Percentiles rank a stretch among this genome's conserved stretches.
phyloP scores from a whole-genome alignment of 345 rosid genomes.

The Diplotaxis tenuifolia region DNA sequence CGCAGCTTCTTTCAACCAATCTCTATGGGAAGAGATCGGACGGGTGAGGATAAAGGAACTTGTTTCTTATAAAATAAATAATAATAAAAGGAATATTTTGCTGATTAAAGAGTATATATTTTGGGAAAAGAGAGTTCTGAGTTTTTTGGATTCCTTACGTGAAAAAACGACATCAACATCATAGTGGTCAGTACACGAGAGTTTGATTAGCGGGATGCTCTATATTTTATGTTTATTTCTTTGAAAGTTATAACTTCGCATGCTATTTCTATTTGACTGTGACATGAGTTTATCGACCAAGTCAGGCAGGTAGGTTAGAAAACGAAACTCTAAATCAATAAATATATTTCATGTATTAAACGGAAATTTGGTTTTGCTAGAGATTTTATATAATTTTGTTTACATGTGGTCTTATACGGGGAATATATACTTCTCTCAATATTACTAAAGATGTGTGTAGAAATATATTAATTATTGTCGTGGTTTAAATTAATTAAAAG shows the following conservation, averaged over 20 bases:
- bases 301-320: conserved; percentile 11
- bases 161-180: conserved; percentile 21
- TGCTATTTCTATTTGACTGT: not conserved
- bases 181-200: conserved; percentile 5
- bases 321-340: not conserved
- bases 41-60: conserved; percentile 46
- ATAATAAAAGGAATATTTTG: not conserved
- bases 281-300: conserved; percentile 18
- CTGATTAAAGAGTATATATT: not conserved
- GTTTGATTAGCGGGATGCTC: conserved; percentile 4
- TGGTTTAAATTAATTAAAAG: conserved; percentile 29
- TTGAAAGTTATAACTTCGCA: not conserved
- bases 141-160: conserved; percentile 3
- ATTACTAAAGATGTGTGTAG: conserved; percentile 6
- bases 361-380: not conserved
- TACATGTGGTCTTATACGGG: conserved; percentile 4
- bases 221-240: not conserved
- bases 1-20: conserved; percentile 84
- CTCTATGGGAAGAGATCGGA: conserved; percentile 87
- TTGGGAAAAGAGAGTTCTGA: not conserved
- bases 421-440: conserved; percentile 4
- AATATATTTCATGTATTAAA: not conserved
- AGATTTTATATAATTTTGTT: not conserved
- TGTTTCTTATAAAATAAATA: not conserved
- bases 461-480: not conserved